A percentile compares a stretch with the other conserved stretches of the same genome.
Evolutionary conservation across 768 basidiomycete genomes (phyloP).

Genomic region (Serendipita indica): DNA sequence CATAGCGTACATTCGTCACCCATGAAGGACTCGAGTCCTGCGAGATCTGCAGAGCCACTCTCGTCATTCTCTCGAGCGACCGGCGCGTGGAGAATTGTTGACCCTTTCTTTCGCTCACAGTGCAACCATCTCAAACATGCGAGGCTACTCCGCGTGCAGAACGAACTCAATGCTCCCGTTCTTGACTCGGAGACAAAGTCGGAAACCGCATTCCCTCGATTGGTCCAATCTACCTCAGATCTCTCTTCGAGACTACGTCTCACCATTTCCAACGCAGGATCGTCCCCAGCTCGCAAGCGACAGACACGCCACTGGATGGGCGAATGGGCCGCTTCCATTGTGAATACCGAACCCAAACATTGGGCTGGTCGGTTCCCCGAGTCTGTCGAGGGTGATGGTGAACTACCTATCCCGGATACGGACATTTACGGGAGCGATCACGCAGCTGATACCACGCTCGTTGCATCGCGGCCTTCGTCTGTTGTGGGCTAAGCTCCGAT

Average conservation of each 20-base stretch:
- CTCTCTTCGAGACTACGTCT: background rate
- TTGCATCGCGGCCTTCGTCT: background rate
- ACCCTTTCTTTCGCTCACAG: no score
- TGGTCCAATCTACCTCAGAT: background rate
- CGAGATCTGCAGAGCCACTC: no score
- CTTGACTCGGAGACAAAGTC: background rate
- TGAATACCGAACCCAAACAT: no score
- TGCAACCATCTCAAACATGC: background rate
- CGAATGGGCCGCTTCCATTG: no score
- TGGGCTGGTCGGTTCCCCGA: slow-evolving; percentile 2
- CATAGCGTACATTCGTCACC: background rate
- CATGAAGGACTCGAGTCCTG: background rate
- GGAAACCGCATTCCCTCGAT: slow-evolving; percentile 2
- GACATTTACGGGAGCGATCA: background rate
- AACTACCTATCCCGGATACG: background rate
- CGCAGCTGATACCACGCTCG: background rate
- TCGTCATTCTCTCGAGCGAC: background rate
- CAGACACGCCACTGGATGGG: background rate
- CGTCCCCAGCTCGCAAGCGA: background rate
- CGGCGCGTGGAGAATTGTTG: background rate
- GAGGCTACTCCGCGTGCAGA: background rate
- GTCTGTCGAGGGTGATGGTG: background rate
- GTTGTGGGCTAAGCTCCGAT: background rate
- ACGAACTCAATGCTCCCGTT: background rate
- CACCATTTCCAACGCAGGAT: background rate